Evolutionary conservation across 1,139 yeast genomes (phyloP).

Genomic region (Arxiozyma bovina): DNA sequence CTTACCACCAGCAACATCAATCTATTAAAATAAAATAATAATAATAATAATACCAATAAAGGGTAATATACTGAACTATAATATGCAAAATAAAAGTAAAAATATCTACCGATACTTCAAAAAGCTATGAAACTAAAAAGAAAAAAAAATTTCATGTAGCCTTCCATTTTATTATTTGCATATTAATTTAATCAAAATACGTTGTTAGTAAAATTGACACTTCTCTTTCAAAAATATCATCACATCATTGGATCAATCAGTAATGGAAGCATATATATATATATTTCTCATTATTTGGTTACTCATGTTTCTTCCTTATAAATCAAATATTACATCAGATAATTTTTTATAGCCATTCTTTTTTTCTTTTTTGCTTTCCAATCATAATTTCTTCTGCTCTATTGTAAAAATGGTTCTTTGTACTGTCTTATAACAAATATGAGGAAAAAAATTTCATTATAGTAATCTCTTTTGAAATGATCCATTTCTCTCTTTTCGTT

Average conservation of each 20-base stretch:
- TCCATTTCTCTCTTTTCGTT: background rate
- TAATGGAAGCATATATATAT: too few relatives aligned
- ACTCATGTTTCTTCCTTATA: too few relatives aligned
- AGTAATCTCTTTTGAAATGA: background rate
- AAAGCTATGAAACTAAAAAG: too few relatives aligned
- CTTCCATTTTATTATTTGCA: background rate
- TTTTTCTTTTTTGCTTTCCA: background rate
- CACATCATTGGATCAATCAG: background rate
- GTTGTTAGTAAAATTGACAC: background rate
- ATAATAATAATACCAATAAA: conserved; percentile 9
- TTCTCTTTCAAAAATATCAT: background rate
- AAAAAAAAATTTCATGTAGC: background rate
- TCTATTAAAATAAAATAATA: conserved; percentile 31
- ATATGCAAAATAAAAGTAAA: background rate
- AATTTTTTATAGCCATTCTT: too few relatives aligned
- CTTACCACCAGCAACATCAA: conserved; percentile 97
- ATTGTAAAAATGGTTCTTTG: too few relatives aligned
- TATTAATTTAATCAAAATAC: background rate
- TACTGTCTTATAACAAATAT: too few relatives aligned
- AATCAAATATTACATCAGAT: background rate
- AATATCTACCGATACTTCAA: too few relatives aligned
- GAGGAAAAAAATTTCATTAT: background rate
- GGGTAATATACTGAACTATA: background rate
- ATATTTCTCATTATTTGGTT: background rate
- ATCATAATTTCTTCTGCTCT: background rate